These are phyloP conservation scores for Teunomyces aglyptinius DNA, from an alignment of 805 yeast species.

Conservation along the genomic window DNA sequence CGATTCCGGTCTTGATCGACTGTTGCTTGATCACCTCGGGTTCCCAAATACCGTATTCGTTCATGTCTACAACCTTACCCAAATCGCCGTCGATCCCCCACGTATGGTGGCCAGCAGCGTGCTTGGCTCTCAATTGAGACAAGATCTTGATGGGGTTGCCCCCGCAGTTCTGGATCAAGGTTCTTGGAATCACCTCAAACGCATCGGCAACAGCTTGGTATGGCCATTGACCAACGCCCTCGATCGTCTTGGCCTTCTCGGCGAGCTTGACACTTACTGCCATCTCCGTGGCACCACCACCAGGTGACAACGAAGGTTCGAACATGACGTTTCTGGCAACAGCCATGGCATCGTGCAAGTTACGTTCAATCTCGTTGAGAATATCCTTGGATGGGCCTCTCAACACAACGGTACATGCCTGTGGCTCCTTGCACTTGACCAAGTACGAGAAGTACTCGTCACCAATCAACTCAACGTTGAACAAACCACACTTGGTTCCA, in stretches of 20 bases:
- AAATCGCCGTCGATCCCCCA: slow-evolving; percentile 93
- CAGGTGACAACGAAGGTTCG: slow-evolving; percentile 94
- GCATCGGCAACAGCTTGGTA: slow-evolving; percentile 99
- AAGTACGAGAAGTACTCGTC: slow-evolving; percentile 93
- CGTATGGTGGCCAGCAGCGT: slow-evolving; percentile 83
- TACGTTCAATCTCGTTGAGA: slow-evolving; percentile 92
- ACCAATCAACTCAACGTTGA: slow-evolving; percentile 92
- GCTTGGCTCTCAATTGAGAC: slow-evolving; percentile 92
- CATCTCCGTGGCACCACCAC: slow-evolving; percentile 99
- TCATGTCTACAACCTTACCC: slow-evolving; percentile 95
- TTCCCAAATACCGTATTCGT: slow-evolving; percentile 96
- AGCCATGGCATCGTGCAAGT: slow-evolving; percentile 97
- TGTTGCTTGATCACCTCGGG: slow-evolving; percentile 98
- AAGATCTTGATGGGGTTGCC: slow-evolving; percentile 90
- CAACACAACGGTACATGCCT: slow-evolving; percentile 88
- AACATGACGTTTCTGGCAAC: slow-evolving; percentile 93
- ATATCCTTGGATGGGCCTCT: slow-evolving; percentile 98
- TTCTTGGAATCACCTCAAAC: slow-evolving; percentile 96
- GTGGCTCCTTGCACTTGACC: slow-evolving; percentile 77
- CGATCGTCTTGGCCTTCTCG: slow-evolving; percentile 87
- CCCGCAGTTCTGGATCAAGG: slow-evolving; percentile 96
- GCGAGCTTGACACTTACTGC: slow-evolving; percentile 87
- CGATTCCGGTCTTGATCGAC: slow-evolving; percentile 95
- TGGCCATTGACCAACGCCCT: slow-evolving; percentile 98
- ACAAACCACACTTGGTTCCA: slow-evolving; percentile 85